phyloP scores from a whole-genome alignment of 2,329 filamentous ascomycete genomes.

The Cladosporium sp. region DNA sequence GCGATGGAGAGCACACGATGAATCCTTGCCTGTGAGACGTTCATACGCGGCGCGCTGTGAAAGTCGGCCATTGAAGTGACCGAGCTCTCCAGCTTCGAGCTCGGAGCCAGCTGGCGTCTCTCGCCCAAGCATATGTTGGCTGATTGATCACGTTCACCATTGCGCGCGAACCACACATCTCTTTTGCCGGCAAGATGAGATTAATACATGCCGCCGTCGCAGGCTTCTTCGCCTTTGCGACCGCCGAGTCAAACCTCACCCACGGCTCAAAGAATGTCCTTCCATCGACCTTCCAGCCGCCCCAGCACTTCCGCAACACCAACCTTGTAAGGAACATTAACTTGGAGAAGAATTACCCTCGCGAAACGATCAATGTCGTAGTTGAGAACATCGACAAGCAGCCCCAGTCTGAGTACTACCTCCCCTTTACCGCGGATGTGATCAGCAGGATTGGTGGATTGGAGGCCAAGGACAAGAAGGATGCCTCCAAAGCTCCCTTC shows the following conservation, averaged over 20 bases:
- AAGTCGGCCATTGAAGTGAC: conserved; percentile 4
- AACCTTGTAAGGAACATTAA: conserved; percentile 89
- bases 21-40: neutral
- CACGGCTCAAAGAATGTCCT: conserved; percentile 49
- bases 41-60: neutral
- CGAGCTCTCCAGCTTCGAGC: neutral
- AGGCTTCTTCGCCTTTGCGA: conserved; percentile 54
- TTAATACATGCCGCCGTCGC: conserved; percentile 30
- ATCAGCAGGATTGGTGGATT: conserved; percentile 76
- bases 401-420: conserved; percentile 83
- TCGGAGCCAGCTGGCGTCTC: neutral
- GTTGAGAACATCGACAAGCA: conserved; percentile 79
- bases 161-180: conserved; percentile 7
- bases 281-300: conserved; percentile 65
- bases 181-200: conserved; percentile 24
- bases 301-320: conserved; percentile 87
- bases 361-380: conserved; percentile 89
- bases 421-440: conserved; percentile 76
- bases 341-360: conserved; percentile 84
- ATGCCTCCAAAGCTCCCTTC: conserved; percentile 64
- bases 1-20: neutral
- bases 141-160: neutral
- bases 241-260: conserved; percentile 55
- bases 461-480: conserved; percentile 90
- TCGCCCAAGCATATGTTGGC: neutral